Percentiles rank a stretch among this genome's conserved stretches.
phyloP scores from a whole-genome alignment of 179 eudicot species.

The Vitellaria paradoxa region DNA sequence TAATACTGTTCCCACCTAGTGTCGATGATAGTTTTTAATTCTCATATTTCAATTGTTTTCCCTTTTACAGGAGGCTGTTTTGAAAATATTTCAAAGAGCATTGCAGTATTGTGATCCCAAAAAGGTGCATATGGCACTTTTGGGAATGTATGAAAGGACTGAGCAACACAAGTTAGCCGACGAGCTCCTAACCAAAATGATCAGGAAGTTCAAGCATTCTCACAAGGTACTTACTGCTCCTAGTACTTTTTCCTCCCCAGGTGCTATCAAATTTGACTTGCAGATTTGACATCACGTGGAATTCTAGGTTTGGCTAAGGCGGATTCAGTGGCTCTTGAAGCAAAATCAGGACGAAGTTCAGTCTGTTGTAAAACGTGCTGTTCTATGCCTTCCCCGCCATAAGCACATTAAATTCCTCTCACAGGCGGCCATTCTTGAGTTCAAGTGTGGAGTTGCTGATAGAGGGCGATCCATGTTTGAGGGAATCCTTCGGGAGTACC shows the following conservation, averaged over 20 bases:
- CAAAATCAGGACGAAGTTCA: conserved; percentile 65
- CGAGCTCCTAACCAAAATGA: conserved; percentile 80
- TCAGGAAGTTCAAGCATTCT: conserved; percentile 76
- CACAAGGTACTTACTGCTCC: conserved; percentile 50
- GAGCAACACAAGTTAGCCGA: conserved; percentile 70
- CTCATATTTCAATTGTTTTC: background rate
- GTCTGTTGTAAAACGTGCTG: conserved; percentile 67
- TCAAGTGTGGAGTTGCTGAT: conserved; percentile 74
- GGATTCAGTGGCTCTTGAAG: conserved; percentile 58
- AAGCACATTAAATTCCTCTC: conserved; percentile 82
- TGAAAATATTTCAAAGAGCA: conserved; percentile 70
- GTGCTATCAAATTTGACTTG: background rate
- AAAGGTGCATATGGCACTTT: conserved; percentile 70
- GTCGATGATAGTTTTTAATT: background rate
- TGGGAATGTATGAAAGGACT: conserved; percentile 84
- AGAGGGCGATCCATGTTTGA: conserved; percentile 87
- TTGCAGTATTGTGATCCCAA: conserved; percentile 87
- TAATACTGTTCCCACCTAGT: background rate
- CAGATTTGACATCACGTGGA: background rate
- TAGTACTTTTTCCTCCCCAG: background rate
- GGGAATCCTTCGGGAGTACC: conserved; percentile 73
- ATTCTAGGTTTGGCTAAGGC: conserved; percentile 79
- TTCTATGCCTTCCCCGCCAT: conserved; percentile 68
- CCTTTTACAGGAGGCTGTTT: conserved; percentile 68
- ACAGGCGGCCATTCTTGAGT: conserved; percentile 71